Percentiles rank a stretch among this genome's conserved stretches.
These are phyloP conservation scores for Geotrichum europaeum DNA, from an alignment of 1,139 yeast species.

Conservation along the genomic window DNA sequence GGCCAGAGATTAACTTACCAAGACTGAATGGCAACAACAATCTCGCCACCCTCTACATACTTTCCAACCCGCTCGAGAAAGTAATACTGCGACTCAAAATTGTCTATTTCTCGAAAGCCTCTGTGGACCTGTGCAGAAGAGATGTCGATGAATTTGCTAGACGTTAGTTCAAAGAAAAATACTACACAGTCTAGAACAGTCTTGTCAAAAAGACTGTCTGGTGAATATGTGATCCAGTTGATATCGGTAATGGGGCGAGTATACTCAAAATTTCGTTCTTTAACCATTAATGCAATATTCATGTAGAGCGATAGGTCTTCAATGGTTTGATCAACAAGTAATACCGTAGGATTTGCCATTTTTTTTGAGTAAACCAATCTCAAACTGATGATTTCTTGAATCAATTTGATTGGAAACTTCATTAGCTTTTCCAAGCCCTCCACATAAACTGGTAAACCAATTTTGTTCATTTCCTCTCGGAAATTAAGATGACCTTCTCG, in stretches of 20 bases:
- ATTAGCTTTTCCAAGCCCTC: slow-evolving; percentile 63
- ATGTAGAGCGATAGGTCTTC: slow-evolving; percentile 79
- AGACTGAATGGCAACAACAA: slow-evolving; percentile 66
- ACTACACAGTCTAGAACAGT: slow-evolving; percentile 69
- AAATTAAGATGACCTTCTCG: slow-evolving; percentile 63
- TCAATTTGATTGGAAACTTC: slow-evolving; percentile 70
- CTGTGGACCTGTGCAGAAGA: slow-evolving; percentile 59
- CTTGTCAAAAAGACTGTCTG: slow-evolving; percentile 65
- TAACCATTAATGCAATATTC: slow-evolving; percentile 67
- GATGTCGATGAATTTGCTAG: slow-evolving; percentile 72
- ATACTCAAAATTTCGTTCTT: slow-evolving; percentile 59
- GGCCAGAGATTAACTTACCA: slow-evolving; percentile 25
- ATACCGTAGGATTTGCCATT: slow-evolving; percentile 79
- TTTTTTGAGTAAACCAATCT: slow-evolving; percentile 75
- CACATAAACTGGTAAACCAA: slow-evolving; percentile 72
- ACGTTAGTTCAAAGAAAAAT: slow-evolving; percentile 64
- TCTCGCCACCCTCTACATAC: slow-evolving; percentile 77
- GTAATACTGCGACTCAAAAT: slow-evolving; percentile 66
- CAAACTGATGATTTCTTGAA: slow-evolving; percentile 72
- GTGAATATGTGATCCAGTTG: slow-evolving; percentile 69
- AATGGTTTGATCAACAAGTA: slow-evolving; percentile 94
- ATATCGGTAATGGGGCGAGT: slow-evolving; percentile 54
- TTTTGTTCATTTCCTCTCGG: slow-evolving; percentile 54
- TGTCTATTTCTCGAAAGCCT: slow-evolving; percentile 90
- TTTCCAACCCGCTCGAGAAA: slow-evolving; percentile 68